Base-by-base conservation (phyloP, 257 asterid species). In the Primulina tabacum region DNA sequence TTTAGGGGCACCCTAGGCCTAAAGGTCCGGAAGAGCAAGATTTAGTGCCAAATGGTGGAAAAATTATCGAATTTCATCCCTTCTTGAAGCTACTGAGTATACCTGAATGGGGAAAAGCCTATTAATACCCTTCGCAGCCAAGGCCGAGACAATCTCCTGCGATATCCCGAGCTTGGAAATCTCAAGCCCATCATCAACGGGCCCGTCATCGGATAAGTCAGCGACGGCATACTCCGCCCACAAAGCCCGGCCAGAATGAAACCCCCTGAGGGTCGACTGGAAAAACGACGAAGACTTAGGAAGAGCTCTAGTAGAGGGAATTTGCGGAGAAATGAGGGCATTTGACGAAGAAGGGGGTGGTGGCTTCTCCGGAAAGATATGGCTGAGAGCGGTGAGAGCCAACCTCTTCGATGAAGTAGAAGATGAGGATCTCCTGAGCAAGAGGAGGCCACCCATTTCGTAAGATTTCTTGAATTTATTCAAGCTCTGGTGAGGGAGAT, bases 41-140 rank as follows among this genome's bases (percentile, higher is more conserved):
- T 4, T 16, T 50, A 50, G 56, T 1, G 56, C 20, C 20, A 16
- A 50, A 14, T 16, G 20, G 7, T 17, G 16, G 21, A 17, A 50
- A 50, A 16, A 50, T 3, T 16, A 50, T 16, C 21, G 4, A 50
- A 50, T 16, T 12, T 4, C 55, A 43, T 43, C 18, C 18, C 18
- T 12, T 11, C 6, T 11, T 50, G 21, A 5, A 14, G 14, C 33
- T 1, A 4, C 3, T 4, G 17, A 63, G 1, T 1, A 11, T 72
- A 93, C 99, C 99, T 93, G 99, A 80, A 93, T 90, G 12, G 97
- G 99, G 66, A 93, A 93, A 72, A 93, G 96, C 86, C 76, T 88
- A 43, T 84, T 69, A 68, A 93, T 93, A 12, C 96, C 96, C 84
- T 63, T 90, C 53, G 32, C 20, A 14, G 87, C 83, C 83, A 90